Conservation (phyloP, 192 early-diverging fungal species). For the Backusella tuberculispora region DNA sequence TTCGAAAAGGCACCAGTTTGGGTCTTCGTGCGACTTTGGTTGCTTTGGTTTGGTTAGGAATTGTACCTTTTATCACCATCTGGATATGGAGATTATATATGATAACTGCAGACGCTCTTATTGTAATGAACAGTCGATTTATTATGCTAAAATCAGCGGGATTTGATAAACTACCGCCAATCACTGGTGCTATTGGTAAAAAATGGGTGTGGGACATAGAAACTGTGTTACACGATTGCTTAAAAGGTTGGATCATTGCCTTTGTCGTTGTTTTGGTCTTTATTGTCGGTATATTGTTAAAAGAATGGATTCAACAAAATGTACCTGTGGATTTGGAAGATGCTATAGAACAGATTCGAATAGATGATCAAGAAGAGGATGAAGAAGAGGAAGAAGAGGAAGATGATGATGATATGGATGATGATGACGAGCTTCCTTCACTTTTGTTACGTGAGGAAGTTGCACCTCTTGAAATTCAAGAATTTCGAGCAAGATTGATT, state of each 20-base stretch:
- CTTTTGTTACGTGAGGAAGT: not conserved
- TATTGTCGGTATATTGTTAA: slow-evolving; percentile 75
- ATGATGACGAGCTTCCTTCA: not conserved
- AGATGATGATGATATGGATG: not conserved
- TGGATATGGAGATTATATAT: slow-evolving; percentile 90
- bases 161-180: not conserved
- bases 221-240: slow-evolving; percentile 64
- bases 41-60: slow-evolving; percentile 73
- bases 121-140: not conserved
- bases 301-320: slow-evolving; percentile 87
- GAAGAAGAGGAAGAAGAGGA: not conserved
- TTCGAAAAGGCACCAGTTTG: slow-evolving; percentile 41
- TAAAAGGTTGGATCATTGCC: slow-evolving; percentile 87
- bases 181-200: not conserved
- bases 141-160: not conserved
- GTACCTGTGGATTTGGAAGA: slow-evolving; percentile 46
- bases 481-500: not conserved
- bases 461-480: not conserved
- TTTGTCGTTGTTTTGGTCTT: slow-evolving; percentile 77
- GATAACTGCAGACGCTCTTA: slow-evolving; percentile 59
- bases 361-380: not conserved
- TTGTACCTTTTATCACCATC: slow-evolving; percentile 83
- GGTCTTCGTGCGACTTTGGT: slow-evolving; percentile 68
- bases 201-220: slow-evolving; percentile 28
- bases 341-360: not conserved